phyloP scores from a whole-genome alignment of 192 early-diverging fungal genomes.

The Coemansia sp. region DNA sequence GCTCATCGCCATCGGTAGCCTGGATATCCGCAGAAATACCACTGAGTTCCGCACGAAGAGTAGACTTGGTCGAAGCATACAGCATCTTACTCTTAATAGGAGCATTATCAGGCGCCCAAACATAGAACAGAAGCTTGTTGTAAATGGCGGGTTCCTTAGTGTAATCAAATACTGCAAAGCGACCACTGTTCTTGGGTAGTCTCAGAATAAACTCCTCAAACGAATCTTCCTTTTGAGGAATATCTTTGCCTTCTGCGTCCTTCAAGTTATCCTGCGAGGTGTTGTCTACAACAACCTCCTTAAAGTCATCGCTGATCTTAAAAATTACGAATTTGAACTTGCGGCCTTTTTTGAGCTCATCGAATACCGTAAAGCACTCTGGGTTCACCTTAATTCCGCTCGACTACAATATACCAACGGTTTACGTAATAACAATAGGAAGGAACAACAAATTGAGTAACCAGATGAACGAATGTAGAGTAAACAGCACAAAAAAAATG shows the following conservation, averaged over 20 bases:
- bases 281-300: slow-evolving; percentile 63
- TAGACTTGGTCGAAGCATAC: slow-evolving; percentile 83
- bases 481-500: background rate
- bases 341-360: slow-evolving; percentile 65
- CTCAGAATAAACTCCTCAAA: slow-evolving; percentile 70
- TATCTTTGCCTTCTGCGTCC: slow-evolving; percentile 60
- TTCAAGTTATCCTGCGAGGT: slow-evolving; percentile 59
- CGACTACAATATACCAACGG: slow-evolving; percentile 50
- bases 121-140: slow-evolving; percentile 84
- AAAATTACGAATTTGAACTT: slow-evolving; percentile 71
- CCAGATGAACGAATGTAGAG: background rate
- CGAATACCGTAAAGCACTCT: slow-evolving; percentile 63
- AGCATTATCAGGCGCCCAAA: slow-evolving; percentile 84
- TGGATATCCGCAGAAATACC: slow-evolving; percentile 79
- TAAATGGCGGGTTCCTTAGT: slow-evolving; percentile 58
- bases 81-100: slow-evolving; percentile 85
- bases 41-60: slow-evolving; percentile 67
- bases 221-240: slow-evolving; percentile 11
- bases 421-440: background rate
- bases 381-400: slow-evolving; percentile 71
- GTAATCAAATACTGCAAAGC: slow-evolving; percentile 87
- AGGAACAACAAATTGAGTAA: background rate
- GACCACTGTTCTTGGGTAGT: slow-evolving; percentile 69
- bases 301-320: slow-evolving; percentile 71
- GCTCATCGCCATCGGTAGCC: slow-evolving; percentile 79